phyloP scores from a whole-genome alignment of 2,329 filamentous ascomycete species.

The Lachnellula hyalina region DNA sequence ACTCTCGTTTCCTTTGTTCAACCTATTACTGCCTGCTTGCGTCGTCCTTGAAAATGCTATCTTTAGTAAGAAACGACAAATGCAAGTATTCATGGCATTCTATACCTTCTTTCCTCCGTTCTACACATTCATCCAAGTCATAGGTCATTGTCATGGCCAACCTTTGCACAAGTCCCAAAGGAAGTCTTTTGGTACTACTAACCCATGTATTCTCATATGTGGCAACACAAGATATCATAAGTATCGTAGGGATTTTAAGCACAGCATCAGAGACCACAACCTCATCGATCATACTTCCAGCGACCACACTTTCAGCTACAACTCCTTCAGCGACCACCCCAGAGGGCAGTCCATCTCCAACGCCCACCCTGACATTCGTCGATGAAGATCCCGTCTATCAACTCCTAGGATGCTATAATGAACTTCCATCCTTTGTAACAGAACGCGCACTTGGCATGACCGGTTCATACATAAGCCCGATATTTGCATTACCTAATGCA shows the following conservation, averaged over 20 bases:
- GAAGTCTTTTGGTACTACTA: background rate
- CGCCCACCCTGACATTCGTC: background rate
- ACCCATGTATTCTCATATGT: background rate
- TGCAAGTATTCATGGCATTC: background rate
- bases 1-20: background rate
- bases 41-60: background rate
- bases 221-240: background rate
- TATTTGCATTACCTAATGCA: background rate
- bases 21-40: background rate
- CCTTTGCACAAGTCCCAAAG: background rate
- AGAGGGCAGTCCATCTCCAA: background rate
- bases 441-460: slow-evolving; percentile 7
- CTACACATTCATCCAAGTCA: background rate
- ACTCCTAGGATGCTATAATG: slow-evolving; percentile 17
- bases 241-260: background rate
- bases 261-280: background rate
- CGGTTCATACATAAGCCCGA: slow-evolving; percentile 13
- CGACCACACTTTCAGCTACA: background rate
- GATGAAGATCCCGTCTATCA: slow-evolving; percentile 3
- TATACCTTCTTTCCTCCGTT: background rate
- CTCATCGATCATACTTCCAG: background rate
- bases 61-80: background rate
- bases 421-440: slow-evolving; percentile 3
- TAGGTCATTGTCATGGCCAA: background rate
- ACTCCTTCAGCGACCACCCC: background rate